These are phyloP conservation scores for Apiotrichum siamense DNA, from an alignment of 1,284 basidiomycete species.

Conservation along the genomic window DNA sequence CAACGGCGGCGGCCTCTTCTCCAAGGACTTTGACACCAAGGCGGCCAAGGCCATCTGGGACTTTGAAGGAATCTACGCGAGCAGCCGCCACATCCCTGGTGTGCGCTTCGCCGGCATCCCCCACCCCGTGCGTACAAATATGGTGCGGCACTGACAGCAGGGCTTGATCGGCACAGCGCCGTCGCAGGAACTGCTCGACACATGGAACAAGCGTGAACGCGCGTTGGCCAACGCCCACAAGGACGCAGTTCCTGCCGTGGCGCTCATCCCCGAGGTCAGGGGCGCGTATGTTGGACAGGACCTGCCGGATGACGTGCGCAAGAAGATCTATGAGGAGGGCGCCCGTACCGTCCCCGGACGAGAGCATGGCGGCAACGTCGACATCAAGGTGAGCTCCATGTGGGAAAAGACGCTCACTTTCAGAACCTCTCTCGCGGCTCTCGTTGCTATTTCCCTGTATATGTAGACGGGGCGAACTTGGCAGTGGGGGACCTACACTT, in stretches of 20 bases:
- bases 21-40: slow-evolving; percentile 45
- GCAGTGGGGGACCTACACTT: slow-evolving; percentile 73
- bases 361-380: slow-evolving; percentile 76
- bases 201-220: slow-evolving; percentile 68
- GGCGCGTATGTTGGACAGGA: slow-evolving; percentile 64
- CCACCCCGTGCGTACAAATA: slow-evolving; percentile 52
- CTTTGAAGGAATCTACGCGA: slow-evolving; percentile 61
- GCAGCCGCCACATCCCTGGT: slow-evolving; percentile 67
- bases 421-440: slow-evolving; percentile 6
- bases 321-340: slow-evolving; percentile 61
- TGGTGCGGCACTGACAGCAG: slow-evolving; percentile 38
- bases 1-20: slow-evolving; percentile 14
- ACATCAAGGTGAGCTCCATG: slow-evolving; percentile 50
- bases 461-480: slow-evolving; percentile 64
- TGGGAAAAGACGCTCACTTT: no score
- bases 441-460: slow-evolving; percentile 53
- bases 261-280: slow-evolving; percentile 58
- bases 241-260: slow-evolving; percentile 53
- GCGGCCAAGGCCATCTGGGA: slow-evolving; percentile 77
- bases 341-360: slow-evolving; percentile 69
- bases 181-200: slow-evolving; percentile 62
- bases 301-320: slow-evolving; percentile 50
- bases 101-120: slow-evolving; percentile 71
- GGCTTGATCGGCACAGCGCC: slow-evolving; percentile 71
- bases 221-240: slow-evolving; percentile 55